Evolutionary conservation across 2,329 filamentous ascomycete genomes (phyloP).

Genomic region (Chaetomium sp.): DNA sequence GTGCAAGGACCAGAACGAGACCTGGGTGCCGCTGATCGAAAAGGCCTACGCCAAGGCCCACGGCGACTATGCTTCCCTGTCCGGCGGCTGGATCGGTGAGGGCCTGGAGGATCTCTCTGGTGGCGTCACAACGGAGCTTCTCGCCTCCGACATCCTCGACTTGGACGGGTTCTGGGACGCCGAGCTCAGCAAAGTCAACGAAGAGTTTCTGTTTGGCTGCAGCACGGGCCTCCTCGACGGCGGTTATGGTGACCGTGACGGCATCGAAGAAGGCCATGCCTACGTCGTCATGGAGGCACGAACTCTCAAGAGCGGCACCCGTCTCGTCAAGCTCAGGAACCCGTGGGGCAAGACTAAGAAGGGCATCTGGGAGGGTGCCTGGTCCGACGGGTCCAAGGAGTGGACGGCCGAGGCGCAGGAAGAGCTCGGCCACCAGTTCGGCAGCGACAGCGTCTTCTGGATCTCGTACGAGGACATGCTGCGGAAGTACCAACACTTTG

Average conservation of each 20-base stretch:
- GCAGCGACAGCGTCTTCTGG: constrained; percentile 71
- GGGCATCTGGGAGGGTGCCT: constrained; percentile 78
- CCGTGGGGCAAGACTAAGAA: constrained; percentile 79
- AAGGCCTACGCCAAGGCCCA: constrained; percentile 83
- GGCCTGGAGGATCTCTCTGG: constrained; percentile 64
- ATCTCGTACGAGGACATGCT: constrained; percentile 62
- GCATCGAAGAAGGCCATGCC: constrained; percentile 61
- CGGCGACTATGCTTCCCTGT: constrained; percentile 74
- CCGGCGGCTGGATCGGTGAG: constrained; percentile 68
- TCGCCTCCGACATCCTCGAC: constrained; percentile 69
- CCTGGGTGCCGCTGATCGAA: constrained; percentile 77
- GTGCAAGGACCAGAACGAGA: constrained; percentile 74
- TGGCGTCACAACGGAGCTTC: constrained; percentile 67
- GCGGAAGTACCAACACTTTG: constrained; percentile 60
- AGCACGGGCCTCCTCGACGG: constrained; percentile 54
- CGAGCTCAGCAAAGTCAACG: constrained; percentile 75
- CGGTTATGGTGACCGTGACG: constrained; percentile 53
- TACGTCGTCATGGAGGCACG: constrained; percentile 61
- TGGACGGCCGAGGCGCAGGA: constrained; percentile 81
- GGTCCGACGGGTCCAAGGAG: constrained; percentile 79
- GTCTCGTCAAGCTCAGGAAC: constrained; percentile 68
- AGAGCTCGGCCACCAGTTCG: constrained; percentile 72
- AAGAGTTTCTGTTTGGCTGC: constrained; percentile 72
- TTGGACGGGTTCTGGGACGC: constrained; percentile 78
- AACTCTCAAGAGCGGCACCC: constrained; percentile 59